A percentile compares a stretch with the other conserved stretches of the same genome.
phyloP scores from a whole-genome alignment of 257 asterid genomes.

The Coffea canephora region DNA sequence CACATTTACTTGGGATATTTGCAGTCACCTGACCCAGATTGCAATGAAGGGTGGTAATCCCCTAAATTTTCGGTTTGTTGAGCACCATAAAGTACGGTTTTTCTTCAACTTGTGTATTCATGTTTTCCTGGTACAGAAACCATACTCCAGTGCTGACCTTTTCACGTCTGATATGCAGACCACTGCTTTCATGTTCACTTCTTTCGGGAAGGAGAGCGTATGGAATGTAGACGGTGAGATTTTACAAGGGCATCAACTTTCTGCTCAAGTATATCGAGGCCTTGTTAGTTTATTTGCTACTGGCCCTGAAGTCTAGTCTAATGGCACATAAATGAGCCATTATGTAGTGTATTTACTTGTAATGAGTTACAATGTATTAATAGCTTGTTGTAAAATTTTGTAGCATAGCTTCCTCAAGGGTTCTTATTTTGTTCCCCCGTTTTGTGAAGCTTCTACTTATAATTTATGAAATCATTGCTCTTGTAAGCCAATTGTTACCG shows the following conservation, averaged over 20 bases:
- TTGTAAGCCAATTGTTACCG: background rate
- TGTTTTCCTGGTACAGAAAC: background rate
- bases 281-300: slow-evolving; percentile 82
- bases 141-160: slow-evolving; percentile 13
- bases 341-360: slow-evolving; percentile 11
- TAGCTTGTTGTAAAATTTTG: background rate
- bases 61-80: slow-evolving; percentile 73
- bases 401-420: background rate
- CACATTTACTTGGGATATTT: slow-evolving; percentile 1
- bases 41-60: slow-evolving; percentile 85
- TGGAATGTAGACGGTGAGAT: slow-evolving; percentile 97
- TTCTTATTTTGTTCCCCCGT: slow-evolving; percentile 2
- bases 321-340: background rate
- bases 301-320: slow-evolving; percentile 59
- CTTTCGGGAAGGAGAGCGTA: slow-evolving; percentile 74
- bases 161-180: slow-evolving; percentile 46
- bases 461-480: background rate
- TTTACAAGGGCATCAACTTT: slow-evolving; percentile 73
- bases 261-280: slow-evolving; percentile 95
- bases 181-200: slow-evolving; percentile 80
- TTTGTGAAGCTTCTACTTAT: background rate
- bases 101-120: background rate
- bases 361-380: background rate
- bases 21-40: slow-evolving; percentile 94
- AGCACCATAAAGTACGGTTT: slow-evolving; percentile 82